Base-by-base conservation (phyloP, 192 early-diverging fungal genomes). In the Jimgerdemannia flammicorona region DNA sequence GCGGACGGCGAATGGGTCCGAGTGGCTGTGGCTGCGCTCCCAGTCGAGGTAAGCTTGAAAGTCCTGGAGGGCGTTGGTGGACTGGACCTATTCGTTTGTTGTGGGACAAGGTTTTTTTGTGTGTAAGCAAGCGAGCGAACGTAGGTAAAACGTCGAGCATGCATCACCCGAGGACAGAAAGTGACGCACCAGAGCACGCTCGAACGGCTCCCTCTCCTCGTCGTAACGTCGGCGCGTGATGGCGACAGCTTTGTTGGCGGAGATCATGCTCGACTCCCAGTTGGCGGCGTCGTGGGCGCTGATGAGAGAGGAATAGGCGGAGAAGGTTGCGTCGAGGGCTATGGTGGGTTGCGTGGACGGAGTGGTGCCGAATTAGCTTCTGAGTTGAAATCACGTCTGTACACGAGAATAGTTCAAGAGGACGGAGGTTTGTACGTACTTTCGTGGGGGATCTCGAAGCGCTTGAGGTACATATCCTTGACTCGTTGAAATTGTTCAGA, bases 281-380 rank as follows among this genome's bases (percentile, higher is more conserved):
- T 88, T 76, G 3, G 54, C 70, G 64, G 74, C 73, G 66, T 88
- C 82, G 66, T 86, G 84, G 9, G 73, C 74, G 9, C 85, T 85
- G 44, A 94, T 88, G 70, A 94, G 91, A 2, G 84, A 75, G 3
- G 91, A 93, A 70, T 92, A 89, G 18, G 74, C 76, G 10, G 74
- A 78, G 40, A 92, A 93, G 0, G 93, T 94, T 9, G 86, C 79
- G 8, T 86, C 87, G 40, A 91, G 75, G 39, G 83, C 86, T 84
- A 67, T 42, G 74, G 78, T 75, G 66, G 10, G 29, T 29, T 29
- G 29, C 29, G 1, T 29, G 29, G 29, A 29, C 29, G 29, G 29
- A 29, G 29, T 29, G 29, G 29, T 29, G 29, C 29, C 29, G 29
- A 1, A 29, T 29, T 29, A 29, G 29, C 29, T 29, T 29, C 29